These are phyloP conservation scores for Henningerozyma blattae DNA, from an alignment of 805 yeast genomes.

Conservation along the genomic window DNA sequence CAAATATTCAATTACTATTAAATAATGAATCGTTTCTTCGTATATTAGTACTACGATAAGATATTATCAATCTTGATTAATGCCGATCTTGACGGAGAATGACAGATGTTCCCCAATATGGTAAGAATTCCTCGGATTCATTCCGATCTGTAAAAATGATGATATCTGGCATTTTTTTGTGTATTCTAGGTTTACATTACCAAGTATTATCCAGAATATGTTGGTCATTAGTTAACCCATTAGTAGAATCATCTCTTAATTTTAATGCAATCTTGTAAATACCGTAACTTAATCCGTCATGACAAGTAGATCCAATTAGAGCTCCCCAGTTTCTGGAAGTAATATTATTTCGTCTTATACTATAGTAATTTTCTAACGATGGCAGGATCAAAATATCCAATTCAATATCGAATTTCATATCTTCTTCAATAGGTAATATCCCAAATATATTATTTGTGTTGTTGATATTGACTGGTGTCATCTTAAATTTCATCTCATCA, in stretches of 20 bases:
- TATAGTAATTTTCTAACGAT: constrained; percentile 47
- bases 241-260: constrained; percentile 6
- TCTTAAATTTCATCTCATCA: constrained; percentile 8
- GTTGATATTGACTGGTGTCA: constrained; percentile 32
- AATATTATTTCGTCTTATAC: constrained; percentile 55
- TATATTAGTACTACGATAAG: too few relatives aligned
- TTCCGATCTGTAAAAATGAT: too few relatives aligned
- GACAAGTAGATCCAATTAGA: constrained; percentile 24
- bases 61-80: too few relatives aligned
- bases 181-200: not conserved
- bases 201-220: not conserved
- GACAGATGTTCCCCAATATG: too few relatives aligned
- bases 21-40: too few relatives aligned
- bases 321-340: constrained; percentile 63
- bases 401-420: constrained; percentile 20
- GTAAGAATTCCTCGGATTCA: too few relatives aligned
- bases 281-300: constrained; percentile 70
- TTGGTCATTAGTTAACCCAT: not conserved
- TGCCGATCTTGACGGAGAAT: too few relatives aligned
- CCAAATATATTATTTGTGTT: constrained; percentile 23
- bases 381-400: constrained; percentile 47
- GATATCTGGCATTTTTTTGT: not conserved
- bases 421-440: constrained; percentile 9
- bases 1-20: too few relatives aligned
- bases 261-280: constrained; percentile 32